Conservation (phyloP, 1,284 basidiomycete genomes). For the Cryptococcus sp. region DNA sequence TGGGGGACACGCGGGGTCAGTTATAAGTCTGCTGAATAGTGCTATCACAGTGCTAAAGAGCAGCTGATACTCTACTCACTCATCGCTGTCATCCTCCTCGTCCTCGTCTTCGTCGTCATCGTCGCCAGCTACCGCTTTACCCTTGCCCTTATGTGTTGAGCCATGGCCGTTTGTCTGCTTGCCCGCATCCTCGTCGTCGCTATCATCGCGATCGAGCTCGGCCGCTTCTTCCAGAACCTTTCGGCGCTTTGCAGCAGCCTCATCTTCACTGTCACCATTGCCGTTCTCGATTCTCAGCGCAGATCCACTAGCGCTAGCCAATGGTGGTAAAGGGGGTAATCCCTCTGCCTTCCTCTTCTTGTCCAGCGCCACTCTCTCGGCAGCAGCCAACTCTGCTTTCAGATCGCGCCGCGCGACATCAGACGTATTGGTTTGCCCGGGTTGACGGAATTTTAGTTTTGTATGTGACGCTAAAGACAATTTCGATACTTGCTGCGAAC, state of each 20-base stretch:
- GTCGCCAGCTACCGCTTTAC: conserved; percentile 42
- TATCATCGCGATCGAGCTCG: conserved; percentile 83
- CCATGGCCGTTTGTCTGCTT: conserved; percentile 46
- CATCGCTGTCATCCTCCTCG: conserved; percentile 58
- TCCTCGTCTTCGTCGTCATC: conserved; percentile 48
- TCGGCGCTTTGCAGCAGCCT: conserved; percentile 54
- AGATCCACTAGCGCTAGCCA: conserved; percentile 19
- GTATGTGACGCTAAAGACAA: conserved; percentile 90
- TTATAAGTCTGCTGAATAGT: background rate
- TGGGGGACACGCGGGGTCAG: conserved; percentile 2
- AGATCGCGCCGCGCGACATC: conserved; percentile 80
- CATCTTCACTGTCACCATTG: conserved; percentile 8
- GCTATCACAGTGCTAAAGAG: background rate
- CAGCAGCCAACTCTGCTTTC: conserved; percentile 73
- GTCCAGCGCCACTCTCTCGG: conserved; percentile 78
- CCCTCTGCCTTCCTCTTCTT: conserved; percentile 89
- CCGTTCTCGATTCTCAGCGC: conserved; percentile 30
- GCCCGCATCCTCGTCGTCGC: conserved; percentile 63
- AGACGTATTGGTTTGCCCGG: conserved; percentile 72
- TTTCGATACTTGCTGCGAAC: conserved; percentile 83
- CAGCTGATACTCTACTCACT: conserved; percentile 20
- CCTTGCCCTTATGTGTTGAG: conserved; percentile 47
- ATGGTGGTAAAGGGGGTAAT: conserved; percentile 52
- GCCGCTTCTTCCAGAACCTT: conserved; percentile 69
- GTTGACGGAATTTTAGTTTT: conserved; percentile 92